Evolutionary conservation across 2,329 filamentous ascomycete genomes (phyloP).

Genomic region (Pseudogymnoascus sp.): DNA sequence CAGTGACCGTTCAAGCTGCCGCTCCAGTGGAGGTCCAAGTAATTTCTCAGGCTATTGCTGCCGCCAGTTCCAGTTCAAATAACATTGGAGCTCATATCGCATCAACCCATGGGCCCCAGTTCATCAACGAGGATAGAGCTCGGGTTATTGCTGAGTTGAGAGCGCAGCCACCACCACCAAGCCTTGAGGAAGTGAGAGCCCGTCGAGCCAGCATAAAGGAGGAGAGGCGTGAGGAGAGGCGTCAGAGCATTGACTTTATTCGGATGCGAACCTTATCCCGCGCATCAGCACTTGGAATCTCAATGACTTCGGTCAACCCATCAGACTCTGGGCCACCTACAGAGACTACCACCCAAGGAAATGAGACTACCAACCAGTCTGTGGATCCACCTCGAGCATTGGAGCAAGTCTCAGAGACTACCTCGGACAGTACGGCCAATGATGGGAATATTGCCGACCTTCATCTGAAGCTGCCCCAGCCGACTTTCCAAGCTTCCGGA

Average conservation of each 20-base stretch:
- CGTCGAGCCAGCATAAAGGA: conserved; percentile 14
- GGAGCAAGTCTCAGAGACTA: background rate
- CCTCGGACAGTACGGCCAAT: background rate
- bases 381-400: background rate
- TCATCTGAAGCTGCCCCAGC: background rate
- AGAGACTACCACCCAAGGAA: background rate
- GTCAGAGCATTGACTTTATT: conserved; percentile 8
- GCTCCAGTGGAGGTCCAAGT: background rate
- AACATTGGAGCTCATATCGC: background rate
- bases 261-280: conserved; percentile 4
- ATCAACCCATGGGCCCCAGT: background rate
- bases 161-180: conserved; percentile 11
- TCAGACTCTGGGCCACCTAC: background rate
- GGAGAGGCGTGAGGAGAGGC: conserved; percentile 7
- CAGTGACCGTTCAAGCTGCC: background rate
- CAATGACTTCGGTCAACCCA: background rate
- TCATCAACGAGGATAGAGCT: background rate
- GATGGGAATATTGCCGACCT: background rate
- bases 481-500: background rate
- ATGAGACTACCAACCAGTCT: background rate
- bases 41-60: background rate
- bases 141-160: background rate
- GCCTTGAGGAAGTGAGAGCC: conserved; percentile 16
- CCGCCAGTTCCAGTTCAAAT: background rate
- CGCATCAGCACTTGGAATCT: background rate